Evolutionary conservation across 305 asterid genomes (phyloP).

Genomic region (Fraxinus paxiana): DNA sequence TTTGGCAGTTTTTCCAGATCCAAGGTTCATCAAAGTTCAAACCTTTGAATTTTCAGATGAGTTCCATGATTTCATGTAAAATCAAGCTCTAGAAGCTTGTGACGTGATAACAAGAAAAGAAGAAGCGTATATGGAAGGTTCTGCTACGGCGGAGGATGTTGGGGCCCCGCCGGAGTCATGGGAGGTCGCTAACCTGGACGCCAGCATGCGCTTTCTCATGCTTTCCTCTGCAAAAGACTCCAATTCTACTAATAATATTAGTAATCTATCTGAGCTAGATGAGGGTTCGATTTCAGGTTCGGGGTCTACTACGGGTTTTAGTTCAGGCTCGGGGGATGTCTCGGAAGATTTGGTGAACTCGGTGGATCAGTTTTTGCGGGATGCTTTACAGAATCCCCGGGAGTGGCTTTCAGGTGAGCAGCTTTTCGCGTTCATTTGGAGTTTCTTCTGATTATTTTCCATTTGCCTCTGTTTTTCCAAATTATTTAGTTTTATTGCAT

Average conservation of each 20-base stretch:
- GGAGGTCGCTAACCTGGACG: constrained; percentile 83
- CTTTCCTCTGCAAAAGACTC: constrained; percentile 36
- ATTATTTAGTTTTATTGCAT: neutral
- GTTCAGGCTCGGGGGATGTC: constrained; percentile 9
- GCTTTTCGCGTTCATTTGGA: neutral
- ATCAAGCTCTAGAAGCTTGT: constrained; percentile 27
- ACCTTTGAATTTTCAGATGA: constrained; percentile 33
- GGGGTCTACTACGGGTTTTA: neutral
- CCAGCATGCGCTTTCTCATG: constrained; percentile 67
- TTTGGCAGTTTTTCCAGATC: constrained; percentile 23
- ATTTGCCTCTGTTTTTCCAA: neutral
- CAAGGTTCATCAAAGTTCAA: neutral
- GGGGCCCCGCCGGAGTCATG: constrained; percentile 71
- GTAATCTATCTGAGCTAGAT: constrained; percentile 45
- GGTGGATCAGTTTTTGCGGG: constrained; percentile 88
- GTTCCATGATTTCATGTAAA: constrained; percentile 30
- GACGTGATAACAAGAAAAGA: constrained; percentile 2
- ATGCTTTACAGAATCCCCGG: constrained; percentile 94
- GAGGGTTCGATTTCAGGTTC: constrained; percentile 28
- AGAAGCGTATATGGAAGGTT: constrained; percentile 51
- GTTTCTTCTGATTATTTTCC: neutral
- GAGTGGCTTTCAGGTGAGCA: constrained; percentile 90
- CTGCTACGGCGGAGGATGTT: constrained; percentile 48
- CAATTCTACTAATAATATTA: constrained; percentile 4
- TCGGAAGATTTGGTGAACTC: constrained; percentile 59